Percentiles rank a stretch among this genome's conserved stretches.
phyloP scores from a whole-genome alignment of 768 basidiomycete genomes.

The Sporobolomyces pararoseus region DNA sequence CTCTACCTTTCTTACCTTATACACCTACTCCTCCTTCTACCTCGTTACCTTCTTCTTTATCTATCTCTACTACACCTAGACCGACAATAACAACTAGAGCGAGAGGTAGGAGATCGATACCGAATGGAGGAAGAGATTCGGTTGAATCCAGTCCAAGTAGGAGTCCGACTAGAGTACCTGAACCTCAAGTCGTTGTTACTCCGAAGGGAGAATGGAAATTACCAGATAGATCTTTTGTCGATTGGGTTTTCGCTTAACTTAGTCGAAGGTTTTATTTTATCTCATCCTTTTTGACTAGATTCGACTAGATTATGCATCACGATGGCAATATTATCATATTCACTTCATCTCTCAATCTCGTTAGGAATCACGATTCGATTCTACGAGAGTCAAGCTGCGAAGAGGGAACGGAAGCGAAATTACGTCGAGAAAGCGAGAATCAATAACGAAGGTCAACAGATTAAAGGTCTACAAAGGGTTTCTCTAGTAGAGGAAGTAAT shows the following conservation, averaged over 20 bases:
- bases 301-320: too few relatives aligned
- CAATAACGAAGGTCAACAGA: too few relatives aligned
- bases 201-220: conserved; percentile 28
- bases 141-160: conserved; percentile 19
- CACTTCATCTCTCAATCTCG: too few relatives aligned
- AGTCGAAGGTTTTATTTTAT: too few relatives aligned
- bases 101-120: conserved; percentile 8
- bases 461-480: too few relatives aligned
- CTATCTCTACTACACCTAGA: neutral
- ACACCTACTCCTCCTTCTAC: neutral
- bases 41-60: neutral
- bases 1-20: conserved; percentile 2
- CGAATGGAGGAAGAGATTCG: neutral
- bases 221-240: conserved; percentile 20
- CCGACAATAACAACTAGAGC: neutral
- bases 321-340: too few relatives aligned
- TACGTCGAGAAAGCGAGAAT: too few relatives aligned
- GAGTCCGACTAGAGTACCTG: conserved; percentile 7
- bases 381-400: too few relatives aligned
- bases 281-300: too few relatives aligned
- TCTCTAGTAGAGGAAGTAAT: too few relatives aligned
- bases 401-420: too few relatives aligned
- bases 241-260: conserved; percentile 23
- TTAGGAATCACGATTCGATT: too few relatives aligned
- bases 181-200: neutral